Conservation (phyloP, 306 rosid genomes). For the Citrullus amarus region DNA sequence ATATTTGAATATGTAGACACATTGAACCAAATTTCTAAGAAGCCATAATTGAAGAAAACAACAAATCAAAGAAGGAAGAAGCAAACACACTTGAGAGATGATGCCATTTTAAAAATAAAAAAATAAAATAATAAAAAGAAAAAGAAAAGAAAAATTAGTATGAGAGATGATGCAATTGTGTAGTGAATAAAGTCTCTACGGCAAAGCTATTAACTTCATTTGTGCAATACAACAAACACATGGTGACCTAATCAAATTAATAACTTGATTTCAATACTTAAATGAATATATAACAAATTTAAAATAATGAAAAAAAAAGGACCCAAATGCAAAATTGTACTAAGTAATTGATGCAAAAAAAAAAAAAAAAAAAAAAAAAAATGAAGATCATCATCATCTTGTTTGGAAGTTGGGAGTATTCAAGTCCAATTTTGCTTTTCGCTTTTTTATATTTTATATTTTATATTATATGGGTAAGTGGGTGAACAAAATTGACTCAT, state of each 20-base stretch:
- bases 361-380: no score
- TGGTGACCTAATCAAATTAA: not conserved
- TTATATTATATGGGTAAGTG: not conserved
- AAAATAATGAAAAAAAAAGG: not conserved
- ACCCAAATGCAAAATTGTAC: not conserved
- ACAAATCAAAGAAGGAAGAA: not conserved
- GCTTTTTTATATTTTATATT: not conserved
- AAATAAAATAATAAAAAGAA: no score
- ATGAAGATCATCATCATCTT: not conserved
- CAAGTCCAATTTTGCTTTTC: not conserved
- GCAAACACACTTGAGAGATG: not conserved
- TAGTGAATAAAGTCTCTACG: not conserved
- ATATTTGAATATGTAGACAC: not conserved
- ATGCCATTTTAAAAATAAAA: not conserved
- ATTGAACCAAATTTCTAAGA: not conserved
- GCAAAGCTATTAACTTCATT: constrained; percentile 1
- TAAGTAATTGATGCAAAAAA: not conserved
- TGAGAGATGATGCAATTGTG: not conserved
- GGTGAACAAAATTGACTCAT: not conserved
- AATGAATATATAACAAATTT: not conserved
- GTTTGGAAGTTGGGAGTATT: constrained; percentile 1
- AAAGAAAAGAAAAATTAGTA: no score
- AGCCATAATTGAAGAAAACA: not conserved
- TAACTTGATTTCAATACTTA: not conserved
- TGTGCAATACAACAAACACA: not conserved